A percentile compares a stretch with the other conserved stretches of the same genome.
phyloP scores from a whole-genome alignment of 176 grass and related monocot species.

The Cenchrus purpureus region DNA sequence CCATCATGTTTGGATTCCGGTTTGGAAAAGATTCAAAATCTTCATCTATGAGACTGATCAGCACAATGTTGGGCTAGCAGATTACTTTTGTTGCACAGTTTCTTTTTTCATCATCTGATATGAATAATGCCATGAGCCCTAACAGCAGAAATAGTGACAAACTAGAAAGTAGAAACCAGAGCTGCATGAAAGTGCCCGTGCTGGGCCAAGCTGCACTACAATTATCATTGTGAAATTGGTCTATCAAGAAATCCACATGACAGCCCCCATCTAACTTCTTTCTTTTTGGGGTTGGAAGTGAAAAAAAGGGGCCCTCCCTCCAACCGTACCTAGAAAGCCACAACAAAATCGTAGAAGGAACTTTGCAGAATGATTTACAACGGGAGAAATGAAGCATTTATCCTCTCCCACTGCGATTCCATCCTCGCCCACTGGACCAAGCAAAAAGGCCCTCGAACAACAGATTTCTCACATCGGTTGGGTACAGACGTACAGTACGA shows the following conservation, averaged over 20 bases:
- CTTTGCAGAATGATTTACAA: not conserved
- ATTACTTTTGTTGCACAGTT: not conserved
- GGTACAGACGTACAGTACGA: not conserved
- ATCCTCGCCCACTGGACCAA: not conserved
- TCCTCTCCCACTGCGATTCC: not conserved
- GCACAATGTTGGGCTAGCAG: not conserved
- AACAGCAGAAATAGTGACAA: not conserved
- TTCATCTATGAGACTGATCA: not conserved
- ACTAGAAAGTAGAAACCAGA: not conserved
- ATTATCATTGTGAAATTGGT: not conserved
- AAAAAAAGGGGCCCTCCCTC: not conserved
- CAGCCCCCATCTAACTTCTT: not conserved
- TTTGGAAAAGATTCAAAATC: too few species aligned
- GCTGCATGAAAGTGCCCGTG: not conserved
- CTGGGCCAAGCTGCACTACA: not conserved
- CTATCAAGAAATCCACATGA: not conserved
- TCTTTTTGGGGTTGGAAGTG: not conserved
- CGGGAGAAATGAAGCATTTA: not conserved
- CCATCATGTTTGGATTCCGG: too few species aligned
- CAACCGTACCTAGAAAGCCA: not conserved
- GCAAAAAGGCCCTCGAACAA: not conserved
- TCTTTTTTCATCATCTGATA: not conserved
- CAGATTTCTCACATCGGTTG: not conserved
- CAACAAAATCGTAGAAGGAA: not conserved
- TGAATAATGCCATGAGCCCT: not conserved